Conservation (phyloP, 169 alveolate genomes). For the Amoebophrya sp. region DNA sequence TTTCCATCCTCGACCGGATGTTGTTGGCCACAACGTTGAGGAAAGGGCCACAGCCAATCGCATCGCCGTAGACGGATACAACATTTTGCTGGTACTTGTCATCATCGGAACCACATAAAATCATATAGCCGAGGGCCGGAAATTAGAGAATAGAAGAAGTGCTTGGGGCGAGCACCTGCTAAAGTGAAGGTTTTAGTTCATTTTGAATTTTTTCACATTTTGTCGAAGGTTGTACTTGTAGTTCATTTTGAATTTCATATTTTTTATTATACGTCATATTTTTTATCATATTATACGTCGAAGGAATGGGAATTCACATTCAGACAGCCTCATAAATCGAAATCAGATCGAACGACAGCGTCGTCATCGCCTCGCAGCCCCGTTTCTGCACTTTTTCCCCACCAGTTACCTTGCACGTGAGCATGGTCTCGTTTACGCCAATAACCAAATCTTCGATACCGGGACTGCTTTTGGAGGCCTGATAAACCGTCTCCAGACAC, state of each 20-base stretch:
- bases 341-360: constrained; percentile 16
- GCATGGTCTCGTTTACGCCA: constrained; percentile 24
- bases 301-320: too few relatives aligned
- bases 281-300: too few relatives aligned
- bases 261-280: too few relatives aligned
- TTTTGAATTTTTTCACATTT: too few relatives aligned
- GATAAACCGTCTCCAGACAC: neutral
- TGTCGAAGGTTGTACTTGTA: too few relatives aligned
- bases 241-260: too few relatives aligned
- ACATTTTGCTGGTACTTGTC: neutral
- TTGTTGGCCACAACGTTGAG: neutral
- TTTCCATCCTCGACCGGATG: neutral
- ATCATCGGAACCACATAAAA: neutral
- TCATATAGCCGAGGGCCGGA: neutral
- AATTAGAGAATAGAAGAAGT: too few relatives aligned
- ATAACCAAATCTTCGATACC: neutral
- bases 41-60: neutral
- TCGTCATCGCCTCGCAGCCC: constrained; percentile 21
- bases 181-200: too few relatives aligned
- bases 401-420: neutral
- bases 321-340: too few relatives aligned
- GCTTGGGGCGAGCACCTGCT: too few relatives aligned
- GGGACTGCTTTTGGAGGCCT: neutral
- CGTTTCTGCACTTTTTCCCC: neutral
- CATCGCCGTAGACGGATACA: neutral